Conservation (phyloP, 2,329 filamentous ascomycete genomes). For the Talaromyces albobiverticillius region DNA sequence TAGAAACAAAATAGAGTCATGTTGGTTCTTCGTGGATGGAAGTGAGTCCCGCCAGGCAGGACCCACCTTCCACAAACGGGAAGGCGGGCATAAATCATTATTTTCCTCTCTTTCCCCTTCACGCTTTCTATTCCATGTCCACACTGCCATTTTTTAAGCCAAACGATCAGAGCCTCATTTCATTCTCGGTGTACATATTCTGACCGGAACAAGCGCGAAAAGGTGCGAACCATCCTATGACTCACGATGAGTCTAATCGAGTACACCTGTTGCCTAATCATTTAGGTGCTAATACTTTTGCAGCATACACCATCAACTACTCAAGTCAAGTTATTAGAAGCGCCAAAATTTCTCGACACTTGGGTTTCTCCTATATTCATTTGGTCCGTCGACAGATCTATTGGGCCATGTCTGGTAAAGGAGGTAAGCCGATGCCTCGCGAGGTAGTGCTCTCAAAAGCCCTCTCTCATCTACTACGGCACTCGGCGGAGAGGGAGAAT, state of each 20-base stretch:
- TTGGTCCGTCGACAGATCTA: too few species aligned
- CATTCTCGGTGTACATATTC: too few species aligned
- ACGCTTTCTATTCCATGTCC: background rate
- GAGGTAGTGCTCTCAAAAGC: constrained; percentile 41
- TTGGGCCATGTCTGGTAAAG: constrained; percentile 8
- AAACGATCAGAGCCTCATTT: too few species aligned
- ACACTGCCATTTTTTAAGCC: too few species aligned
- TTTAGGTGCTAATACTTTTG: too few species aligned
- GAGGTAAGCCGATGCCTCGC: constrained; percentile 17
- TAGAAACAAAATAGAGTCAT: background rate
- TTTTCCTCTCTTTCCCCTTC: background rate
- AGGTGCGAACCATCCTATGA: background rate
- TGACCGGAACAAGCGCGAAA: background rate
- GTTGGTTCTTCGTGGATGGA: background rate
- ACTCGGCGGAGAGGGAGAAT: constrained; percentile 60
- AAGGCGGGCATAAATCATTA: too few species aligned
- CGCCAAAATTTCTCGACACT: too few species aligned
- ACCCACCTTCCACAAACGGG: background rate
- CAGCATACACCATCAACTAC: background rate
- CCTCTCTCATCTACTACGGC: constrained; percentile 52
- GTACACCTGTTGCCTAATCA: too few species aligned
- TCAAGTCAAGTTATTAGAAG: background rate
- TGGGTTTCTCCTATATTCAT: too few species aligned
- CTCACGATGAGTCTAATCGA: constrained; percentile 4
- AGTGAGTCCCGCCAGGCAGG: background rate